phyloP scores from a whole-genome alignment of 2,329 filamentous ascomycete genomes.

The Aspergillus fructus region DNA sequence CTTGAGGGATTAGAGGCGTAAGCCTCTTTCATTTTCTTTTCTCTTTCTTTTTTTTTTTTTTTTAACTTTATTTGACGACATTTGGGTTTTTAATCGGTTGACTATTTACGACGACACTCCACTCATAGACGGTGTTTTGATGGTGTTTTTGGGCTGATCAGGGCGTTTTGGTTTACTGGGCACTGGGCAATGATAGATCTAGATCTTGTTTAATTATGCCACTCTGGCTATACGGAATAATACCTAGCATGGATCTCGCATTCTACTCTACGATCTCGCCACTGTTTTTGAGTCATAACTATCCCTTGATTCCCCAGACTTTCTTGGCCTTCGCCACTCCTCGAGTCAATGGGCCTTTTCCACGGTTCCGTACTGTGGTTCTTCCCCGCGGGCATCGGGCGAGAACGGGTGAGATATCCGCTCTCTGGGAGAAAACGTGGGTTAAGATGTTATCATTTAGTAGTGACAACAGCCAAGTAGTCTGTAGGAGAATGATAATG shows the following conservation, averaged over 20 bases:
- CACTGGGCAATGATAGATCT: background rate
- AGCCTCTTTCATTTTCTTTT: background rate
- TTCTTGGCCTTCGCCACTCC: no score
- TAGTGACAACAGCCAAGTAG: no score
- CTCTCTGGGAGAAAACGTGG: no score
- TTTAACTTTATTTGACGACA: background rate
- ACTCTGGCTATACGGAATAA: background rate
- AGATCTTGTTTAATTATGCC: background rate
- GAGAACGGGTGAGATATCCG: no score
- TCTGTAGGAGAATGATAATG: no score
- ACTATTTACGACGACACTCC: background rate
- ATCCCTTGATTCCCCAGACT: no score
- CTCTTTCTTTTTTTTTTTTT: background rate
- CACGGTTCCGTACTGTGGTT: no score
- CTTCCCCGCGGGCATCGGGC: no score
- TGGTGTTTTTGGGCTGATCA: background rate
- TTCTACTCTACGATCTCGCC: background rate
- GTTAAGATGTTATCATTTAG: no score
- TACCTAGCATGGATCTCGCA: background rate
- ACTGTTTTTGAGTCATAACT: background rate
- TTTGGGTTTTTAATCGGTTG: background rate
- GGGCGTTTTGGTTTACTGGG: background rate
- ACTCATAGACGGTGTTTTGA: constrained; percentile 1
- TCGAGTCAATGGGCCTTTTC: no score
- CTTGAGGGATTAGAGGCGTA: constrained; percentile 42